phyloP scores from a whole-genome alignment of 2,329 filamentous ascomycete species.

The Pseudomassariella vexata region DNA sequence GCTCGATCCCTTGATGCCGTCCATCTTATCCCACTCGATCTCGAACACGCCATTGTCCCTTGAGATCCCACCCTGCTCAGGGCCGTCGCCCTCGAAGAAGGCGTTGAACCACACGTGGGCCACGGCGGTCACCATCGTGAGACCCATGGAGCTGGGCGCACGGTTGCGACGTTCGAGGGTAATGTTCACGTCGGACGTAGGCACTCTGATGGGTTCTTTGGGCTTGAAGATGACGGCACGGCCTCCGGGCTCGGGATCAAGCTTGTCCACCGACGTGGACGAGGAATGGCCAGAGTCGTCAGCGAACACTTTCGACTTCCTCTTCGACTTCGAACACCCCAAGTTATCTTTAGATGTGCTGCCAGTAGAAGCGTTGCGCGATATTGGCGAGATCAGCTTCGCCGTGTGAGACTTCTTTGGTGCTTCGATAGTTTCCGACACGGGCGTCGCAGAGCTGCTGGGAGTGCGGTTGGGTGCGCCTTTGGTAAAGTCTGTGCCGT shows the following conservation, averaged over 20 bases:
- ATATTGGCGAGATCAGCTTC: constrained; percentile 5
- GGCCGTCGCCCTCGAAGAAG: constrained; percentile 80
- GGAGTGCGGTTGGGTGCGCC: constrained; percentile 5
- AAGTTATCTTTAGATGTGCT: constrained; percentile 5
- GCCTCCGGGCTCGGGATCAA: constrained; percentile 50
- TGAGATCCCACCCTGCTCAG: constrained; percentile 60
- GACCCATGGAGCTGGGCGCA: constrained; percentile 67
- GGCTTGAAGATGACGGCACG: constrained; percentile 77
- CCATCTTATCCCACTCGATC: constrained; percentile 65
- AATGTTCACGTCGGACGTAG: constrained; percentile 83
- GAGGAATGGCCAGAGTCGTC: constrained; percentile 12
- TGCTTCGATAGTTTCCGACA: not conserved
- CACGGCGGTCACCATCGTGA: constrained; percentile 86
- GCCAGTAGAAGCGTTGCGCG: not conserved
- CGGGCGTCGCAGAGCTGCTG: not conserved
- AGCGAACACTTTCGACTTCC: constrained; percentile 3
- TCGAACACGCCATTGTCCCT: constrained; percentile 60
- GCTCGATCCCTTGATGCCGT: constrained; percentile 87
- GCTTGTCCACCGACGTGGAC: constrained; percentile 9
- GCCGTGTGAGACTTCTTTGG: not conserved
- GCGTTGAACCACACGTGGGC: constrained; percentile 97
- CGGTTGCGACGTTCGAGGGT: constrained; percentile 82
- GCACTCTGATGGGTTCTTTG: constrained; percentile 58
- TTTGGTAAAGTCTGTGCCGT: constrained; percentile 7
- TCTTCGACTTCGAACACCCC: constrained; percentile 8